Evolutionary conservation across 2,329 filamentous ascomycete genomes (phyloP), one percentile per base, ranked within the genome.

Genomic region (Colletotrichum caudatum): DNA sequence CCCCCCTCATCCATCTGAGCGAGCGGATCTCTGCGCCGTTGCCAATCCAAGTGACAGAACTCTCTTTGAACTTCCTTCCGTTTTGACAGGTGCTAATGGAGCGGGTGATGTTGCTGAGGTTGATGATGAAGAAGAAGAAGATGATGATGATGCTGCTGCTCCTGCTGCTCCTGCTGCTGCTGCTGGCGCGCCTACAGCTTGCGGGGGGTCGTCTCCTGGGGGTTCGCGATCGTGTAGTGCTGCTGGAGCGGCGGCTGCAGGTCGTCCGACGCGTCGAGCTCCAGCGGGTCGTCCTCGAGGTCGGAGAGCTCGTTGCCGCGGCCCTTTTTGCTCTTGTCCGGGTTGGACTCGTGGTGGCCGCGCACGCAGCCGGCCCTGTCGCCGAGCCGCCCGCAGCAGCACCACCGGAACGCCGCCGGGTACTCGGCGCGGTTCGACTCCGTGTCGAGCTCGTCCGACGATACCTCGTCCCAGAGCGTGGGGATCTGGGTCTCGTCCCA

Each of bases 401-500:
- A 67, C 73, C 73, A 74, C 16, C 73, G 73, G 26, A 73, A 74
- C 2, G 73, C 73, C 39, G 70, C 73, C 1, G 73, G 73, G 33
- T 71, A 73, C 50, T 44, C 46, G 20, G 64, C 64, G 35, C 73
- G 66, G 51, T 67, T 73, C 5, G 67, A 53, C 8, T 73, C 67
- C 20, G 71, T 74, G 66, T 74, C 73, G 16, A 71, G 66, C 23
- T 66, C 71, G 2, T 63, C 63, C 16, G 66, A 66, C 66, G 58
- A 70, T 70, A 51, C 60, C 39, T 73, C 72, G 41, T 74, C 72
- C 53, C 66, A 63, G 23, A 53, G 37, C n/a, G 61, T 56, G 20
- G 48, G 61, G 14, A 71, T 67, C 29, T 71, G 66, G 46, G 58
- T 71, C 51, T 73, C 72, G 46, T 74, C 72, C 53, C 66, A 63